Evolutionary conservation across 805 yeast species (phyloP).

Genomic region (Kazachstania bromeliacearum): DNA sequence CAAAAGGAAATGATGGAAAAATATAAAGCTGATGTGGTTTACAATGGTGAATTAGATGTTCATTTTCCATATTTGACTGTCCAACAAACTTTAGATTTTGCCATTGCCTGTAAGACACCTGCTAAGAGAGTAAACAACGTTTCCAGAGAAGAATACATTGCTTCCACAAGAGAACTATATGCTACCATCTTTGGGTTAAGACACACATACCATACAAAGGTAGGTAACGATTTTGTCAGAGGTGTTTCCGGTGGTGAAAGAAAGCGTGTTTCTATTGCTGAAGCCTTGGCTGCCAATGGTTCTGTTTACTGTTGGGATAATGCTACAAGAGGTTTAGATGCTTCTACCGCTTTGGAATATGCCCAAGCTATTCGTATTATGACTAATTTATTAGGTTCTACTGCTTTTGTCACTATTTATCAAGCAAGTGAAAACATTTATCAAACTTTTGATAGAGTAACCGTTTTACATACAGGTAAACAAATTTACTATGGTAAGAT

Average conservation of each 20-base stretch:
- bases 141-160: slow-evolving; percentile 40
- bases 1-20: slow-evolving; percentile 50
- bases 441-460: slow-evolving; percentile 44
- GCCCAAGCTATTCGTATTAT: slow-evolving; percentile 48
- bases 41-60: slow-evolving; percentile 55
- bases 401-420: slow-evolving; percentile 51
- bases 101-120: slow-evolving; percentile 63
- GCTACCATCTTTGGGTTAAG: slow-evolving; percentile 43
- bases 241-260: slow-evolving; percentile 74
- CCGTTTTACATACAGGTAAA: slow-evolving; percentile 41
- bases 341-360: slow-evolving; percentile 61
- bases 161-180: slow-evolving; percentile 30
- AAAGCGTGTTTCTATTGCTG: slow-evolving; percentile 66
- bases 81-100: slow-evolving; percentile 61
- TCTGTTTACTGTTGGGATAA: slow-evolving; percentile 51
- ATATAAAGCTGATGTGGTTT: slow-evolving; percentile 48
- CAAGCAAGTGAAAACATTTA: slow-evolving; percentile 51
- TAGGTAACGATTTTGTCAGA: slow-evolving; percentile 44
- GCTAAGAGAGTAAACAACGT: slow-evolving; percentile 39
- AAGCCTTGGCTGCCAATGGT: slow-evolving; percentile 44
- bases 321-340: slow-evolving; percentile 57
- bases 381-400: slow-evolving; percentile 40
- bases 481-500: slow-evolving; percentile 52
- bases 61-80: slow-evolving; percentile 75
- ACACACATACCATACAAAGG: slow-evolving; percentile 46